Conservation (phyloP, 805 yeast genomes). For the Candida qinlingensis region DNA sequence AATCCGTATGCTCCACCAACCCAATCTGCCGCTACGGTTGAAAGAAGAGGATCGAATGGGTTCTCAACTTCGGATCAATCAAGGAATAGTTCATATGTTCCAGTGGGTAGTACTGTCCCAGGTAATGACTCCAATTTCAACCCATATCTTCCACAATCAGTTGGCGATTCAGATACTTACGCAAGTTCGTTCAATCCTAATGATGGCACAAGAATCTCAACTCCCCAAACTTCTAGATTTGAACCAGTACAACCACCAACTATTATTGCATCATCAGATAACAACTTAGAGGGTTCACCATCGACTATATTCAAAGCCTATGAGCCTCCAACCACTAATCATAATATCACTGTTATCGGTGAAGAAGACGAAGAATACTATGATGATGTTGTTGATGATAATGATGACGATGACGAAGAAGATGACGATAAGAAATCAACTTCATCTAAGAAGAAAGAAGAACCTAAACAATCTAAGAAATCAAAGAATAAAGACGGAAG, state of each 20-base stretch:
- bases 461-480: conserved; percentile 15
- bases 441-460: conserved; percentile 10
- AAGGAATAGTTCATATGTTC: conserved; percentile 7
- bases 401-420: conserved; percentile 31
- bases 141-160: conserved; percentile 5
- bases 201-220: conserved; percentile 1
- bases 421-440: conserved; percentile 18
- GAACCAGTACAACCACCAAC: conserved; percentile 10
- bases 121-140: conserved; percentile 5
- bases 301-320: conserved; percentile 22
- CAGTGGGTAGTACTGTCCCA: not conserved
- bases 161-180: conserved; percentile 2
- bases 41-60: not conserved
- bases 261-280: conserved; percentile 4
- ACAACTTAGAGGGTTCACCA: conserved; percentile 19
- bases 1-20: conserved; percentile 11
- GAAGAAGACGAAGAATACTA: conserved; percentile 44
- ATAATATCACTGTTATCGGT: conserved; percentile 15
- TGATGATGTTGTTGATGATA: conserved; percentile 38
- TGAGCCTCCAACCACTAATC: conserved; percentile 22
- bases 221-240: conserved; percentile 8
- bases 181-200: conserved; percentile 4
- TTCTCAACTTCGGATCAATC: not conserved
- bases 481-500: conserved; percentile 15
- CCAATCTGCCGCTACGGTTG: not conserved